A percentile compares a stretch with the other conserved stretches of the same genome.
Evolutionary conservation across 805 yeast genomes (phyloP).

Genomic region (Metschnikowia hibisci): DNA sequence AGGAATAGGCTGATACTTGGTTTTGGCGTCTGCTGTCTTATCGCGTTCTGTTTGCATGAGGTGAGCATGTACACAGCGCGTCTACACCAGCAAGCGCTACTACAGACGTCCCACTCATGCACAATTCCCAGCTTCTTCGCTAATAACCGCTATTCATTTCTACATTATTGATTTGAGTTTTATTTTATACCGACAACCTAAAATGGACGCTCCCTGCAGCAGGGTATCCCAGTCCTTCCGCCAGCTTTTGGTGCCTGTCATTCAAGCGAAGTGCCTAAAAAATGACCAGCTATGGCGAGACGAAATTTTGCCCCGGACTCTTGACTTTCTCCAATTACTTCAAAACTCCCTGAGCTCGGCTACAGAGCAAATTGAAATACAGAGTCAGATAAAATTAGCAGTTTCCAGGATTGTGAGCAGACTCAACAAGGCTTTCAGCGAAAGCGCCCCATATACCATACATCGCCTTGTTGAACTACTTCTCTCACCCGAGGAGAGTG

Average conservation of each 20-base stretch:
- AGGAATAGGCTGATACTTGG: too few species aligned
- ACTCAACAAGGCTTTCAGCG: conserved; percentile 27
- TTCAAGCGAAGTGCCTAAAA: conserved; percentile 8
- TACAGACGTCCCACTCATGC: background rate
- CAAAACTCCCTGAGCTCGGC: conserved; percentile 6
- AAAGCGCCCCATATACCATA: conserved; percentile 19
- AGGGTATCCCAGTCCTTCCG: conserved; percentile 5
- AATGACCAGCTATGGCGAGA: conserved; percentile 15
- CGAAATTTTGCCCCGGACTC: conserved; percentile 10
- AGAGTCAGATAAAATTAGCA: conserved; percentile 6
- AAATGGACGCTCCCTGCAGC: conserved; percentile 1
- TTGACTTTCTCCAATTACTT: conserved; percentile 5
- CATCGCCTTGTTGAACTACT: conserved; percentile 17
- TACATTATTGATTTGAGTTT: background rate
- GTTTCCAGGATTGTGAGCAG: conserved; percentile 6
- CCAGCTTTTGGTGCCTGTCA: conserved; percentile 9
- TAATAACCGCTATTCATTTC: background rate
- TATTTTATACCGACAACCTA: too few species aligned
- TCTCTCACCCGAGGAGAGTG: conserved; percentile 13
- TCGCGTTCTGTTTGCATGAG: background rate
- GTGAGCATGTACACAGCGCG: conserved; percentile 1
- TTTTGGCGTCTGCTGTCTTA: background rate
- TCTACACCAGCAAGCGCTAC: conserved; percentile 1
- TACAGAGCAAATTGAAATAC: conserved; percentile 8
- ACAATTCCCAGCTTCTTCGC: background rate